These are phyloP conservation scores for Aspergillus puulaauensis DNA, from an alignment of 2,329 filamentous ascomycete species.

Conservation along the genomic window DNA sequence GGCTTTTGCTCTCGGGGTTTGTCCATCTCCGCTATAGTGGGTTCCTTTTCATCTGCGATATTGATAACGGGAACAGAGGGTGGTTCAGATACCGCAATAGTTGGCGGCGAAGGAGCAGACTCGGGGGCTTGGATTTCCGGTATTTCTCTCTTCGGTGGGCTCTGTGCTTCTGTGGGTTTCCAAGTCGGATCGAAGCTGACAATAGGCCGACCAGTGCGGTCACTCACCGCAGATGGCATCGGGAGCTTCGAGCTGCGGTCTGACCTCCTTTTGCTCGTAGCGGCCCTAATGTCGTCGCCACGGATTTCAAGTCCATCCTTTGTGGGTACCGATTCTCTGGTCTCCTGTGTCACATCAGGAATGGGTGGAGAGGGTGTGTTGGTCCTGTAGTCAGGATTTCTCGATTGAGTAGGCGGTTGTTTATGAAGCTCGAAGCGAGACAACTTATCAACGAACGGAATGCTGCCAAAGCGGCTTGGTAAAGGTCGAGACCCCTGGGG, in stretches of 20 bases:
- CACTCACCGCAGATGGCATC: conserved; percentile 85
- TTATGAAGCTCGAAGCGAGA: conserved; percentile 72
- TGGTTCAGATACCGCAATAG: conserved; percentile 38
- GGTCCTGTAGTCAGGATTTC: conserved; percentile 74
- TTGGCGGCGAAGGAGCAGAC: conserved; percentile 47
- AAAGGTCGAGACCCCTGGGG: conserved; percentile 44
- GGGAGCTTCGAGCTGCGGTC: conserved; percentile 83
- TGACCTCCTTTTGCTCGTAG: conserved; percentile 91
- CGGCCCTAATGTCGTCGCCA: conserved; percentile 81
- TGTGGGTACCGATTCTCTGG: conserved; percentile 53
- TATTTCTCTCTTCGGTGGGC: conserved; percentile 22
- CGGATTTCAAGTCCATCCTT: conserved; percentile 83
- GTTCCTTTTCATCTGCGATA: conserved; percentile 46
- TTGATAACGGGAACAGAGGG: conserved; percentile 50
- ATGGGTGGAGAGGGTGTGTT: conserved; percentile 53
- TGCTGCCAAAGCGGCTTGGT: conserved; percentile 44
- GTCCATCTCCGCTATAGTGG: conserved; percentile 38
- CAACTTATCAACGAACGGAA: conserved; percentile 46
- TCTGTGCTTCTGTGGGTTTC: conserved; percentile 56
- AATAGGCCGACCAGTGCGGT: conserved; percentile 86
- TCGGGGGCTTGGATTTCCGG: conserved; percentile 33
- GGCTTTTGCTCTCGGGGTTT: conserved; percentile 15
- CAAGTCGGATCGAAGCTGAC: conserved; percentile 92
- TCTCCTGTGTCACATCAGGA: conserved; percentile 21
- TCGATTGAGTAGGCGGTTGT: conserved; percentile 79